Evolutionary conservation across 192 early-diverging fungal genomes (phyloP), one percentile per base, ranked within the genome.

Genomic region (Kappamyces sp.): DNA sequence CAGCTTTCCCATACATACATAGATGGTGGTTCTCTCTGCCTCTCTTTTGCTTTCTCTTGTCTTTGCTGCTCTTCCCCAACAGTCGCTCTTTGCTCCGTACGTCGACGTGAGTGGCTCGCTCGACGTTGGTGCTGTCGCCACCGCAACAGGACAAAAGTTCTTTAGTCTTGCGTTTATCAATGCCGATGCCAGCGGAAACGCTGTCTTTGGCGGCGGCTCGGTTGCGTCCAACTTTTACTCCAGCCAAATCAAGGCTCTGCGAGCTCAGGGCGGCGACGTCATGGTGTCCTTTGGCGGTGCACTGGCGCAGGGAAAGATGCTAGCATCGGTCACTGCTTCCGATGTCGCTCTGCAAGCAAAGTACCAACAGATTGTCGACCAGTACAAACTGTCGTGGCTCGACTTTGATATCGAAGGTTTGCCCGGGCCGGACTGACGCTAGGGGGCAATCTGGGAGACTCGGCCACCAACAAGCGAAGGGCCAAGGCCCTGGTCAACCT

Each of bases 341-440:
- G 43, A 54, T 1, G 60, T 35, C 48, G 70, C 40, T 12, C 31
- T 53, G 5, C 31, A 47, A 42, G 51, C 57, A 22, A 65, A 46
- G 48, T 72, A 72, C 54, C 48, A 67, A 33, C 4, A 39, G 0
- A 69, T 72, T 4, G 60, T 78, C 49, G 55, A 74, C 42, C 48
- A 41, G 12, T 78, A 74, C 65, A 43, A 30, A 12, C 55, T 46
- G 11, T 64, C 46, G 5, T 71, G 61, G 54, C 47, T 69, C 32
- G 76, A 78, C 48, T 72, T 72, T 57, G 76, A 78, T 49, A 47
- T 78, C 38, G 76, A 78, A 60, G 75, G 75, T n/a, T 34, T 8
- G 6, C 55, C 69, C 1, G 2, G 73, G 11, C 0, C 12, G 6
- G 54, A 65, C 55, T 22, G 22, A 22, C 22, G 22, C 22, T 22